Base-by-base conservation (phyloP, 805 yeast species). In the Suhomyces faveliae region DNA sequence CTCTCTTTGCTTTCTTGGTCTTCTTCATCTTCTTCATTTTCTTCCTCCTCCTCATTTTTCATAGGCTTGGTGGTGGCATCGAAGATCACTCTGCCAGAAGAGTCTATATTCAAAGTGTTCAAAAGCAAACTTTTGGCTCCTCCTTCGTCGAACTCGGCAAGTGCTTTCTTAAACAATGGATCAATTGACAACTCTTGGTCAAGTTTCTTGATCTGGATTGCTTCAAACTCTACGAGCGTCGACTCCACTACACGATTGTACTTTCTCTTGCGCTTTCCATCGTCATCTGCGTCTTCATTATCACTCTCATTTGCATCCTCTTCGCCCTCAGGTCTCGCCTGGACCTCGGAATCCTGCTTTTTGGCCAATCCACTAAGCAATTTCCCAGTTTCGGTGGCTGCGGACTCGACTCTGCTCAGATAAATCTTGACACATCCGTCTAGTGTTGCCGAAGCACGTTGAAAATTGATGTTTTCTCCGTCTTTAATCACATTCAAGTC, bases 61-160 rank as follows among this genome's bases (percentile, higher is more conserved):
- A 51, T 52, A 39, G 67, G 68, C 43, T 59, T 71, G 7, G 70
- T 67, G 11, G 75, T 70, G 22, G 89, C 88, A 58, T 84, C 92
- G 58, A 86, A 85, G 1, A 84, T 79, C 3, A 86, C 82, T 55
- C 85, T 65, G 0, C 82, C 80, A 1, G 74, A 57, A 0, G 62
- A 47, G 55, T 85, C 84, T 12, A 82, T 70, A 51, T 74, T 73
- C 40, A 86, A 71, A 0, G 87, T 79, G 52, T 86, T 86, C 51
- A 84, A 61, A 38, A 86, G 64, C 43, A 87, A 68, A 50, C 87
- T 80, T 58, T 84, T 86, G 6, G 92, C 84, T 2, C 94, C 92
- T 35, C 91, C 91, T 67, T 86, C 92, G 61, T 87, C 94, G 56
- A 86, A 86, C 45, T 85, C 91, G 0, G 89, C 81, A 43, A 86